Evolutionary conservation across 352 stramenopile genomes (phyloP).

Genomic region (Globisporangium acanthophoron): DNA sequence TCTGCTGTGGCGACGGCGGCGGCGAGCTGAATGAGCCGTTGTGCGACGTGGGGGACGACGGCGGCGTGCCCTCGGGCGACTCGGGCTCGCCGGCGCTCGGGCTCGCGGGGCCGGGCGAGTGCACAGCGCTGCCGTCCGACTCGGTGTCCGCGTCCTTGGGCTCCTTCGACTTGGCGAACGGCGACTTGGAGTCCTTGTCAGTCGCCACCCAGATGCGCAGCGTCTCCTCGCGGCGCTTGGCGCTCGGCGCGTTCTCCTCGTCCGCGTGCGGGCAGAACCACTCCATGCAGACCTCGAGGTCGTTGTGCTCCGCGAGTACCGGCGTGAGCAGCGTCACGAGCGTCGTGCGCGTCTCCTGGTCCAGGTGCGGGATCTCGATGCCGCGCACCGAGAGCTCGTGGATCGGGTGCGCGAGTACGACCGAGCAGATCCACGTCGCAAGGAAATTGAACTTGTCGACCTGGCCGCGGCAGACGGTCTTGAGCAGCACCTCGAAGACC

Average conservation of each 20-base stretch:
- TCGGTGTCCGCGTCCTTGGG: constrained; percentile 62
- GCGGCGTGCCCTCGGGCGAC: constrained; percentile 29
- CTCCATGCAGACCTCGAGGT: constrained; percentile 86
- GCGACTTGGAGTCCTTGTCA: constrained; percentile 83
- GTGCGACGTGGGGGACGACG: constrained; percentile 26
- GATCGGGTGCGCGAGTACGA: constrained; percentile 68
- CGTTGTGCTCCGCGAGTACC: constrained; percentile 70
- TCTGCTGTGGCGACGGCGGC: constrained; percentile 27
- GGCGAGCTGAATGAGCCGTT: constrained; percentile 30
- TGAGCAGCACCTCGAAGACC: constrained; percentile 77
- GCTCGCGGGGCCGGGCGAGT: constrained; percentile 38
- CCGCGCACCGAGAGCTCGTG: constrained; percentile 67
- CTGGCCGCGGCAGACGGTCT: constrained; percentile 79
- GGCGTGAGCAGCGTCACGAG: constrained; percentile 78
- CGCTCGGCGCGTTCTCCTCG: constrained; percentile 49
- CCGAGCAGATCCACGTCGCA: constrained; percentile 77
- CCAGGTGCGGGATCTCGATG: constrained; percentile 82
- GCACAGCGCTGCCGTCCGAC: constrained; percentile 40
- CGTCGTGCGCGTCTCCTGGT: constrained; percentile 58
- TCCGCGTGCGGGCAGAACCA: constrained; percentile 79
- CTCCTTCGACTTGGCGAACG: constrained; percentile 41
- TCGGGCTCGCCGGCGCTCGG: constrained; percentile 17
- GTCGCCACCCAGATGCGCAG: constrained; percentile 86
- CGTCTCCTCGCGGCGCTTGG: constrained; percentile 64
- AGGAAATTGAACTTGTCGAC: constrained; percentile 89